phyloP scores from a whole-genome alignment of 768 basidiomycete species.

The Xerocomellus amylosporus region DNA sequence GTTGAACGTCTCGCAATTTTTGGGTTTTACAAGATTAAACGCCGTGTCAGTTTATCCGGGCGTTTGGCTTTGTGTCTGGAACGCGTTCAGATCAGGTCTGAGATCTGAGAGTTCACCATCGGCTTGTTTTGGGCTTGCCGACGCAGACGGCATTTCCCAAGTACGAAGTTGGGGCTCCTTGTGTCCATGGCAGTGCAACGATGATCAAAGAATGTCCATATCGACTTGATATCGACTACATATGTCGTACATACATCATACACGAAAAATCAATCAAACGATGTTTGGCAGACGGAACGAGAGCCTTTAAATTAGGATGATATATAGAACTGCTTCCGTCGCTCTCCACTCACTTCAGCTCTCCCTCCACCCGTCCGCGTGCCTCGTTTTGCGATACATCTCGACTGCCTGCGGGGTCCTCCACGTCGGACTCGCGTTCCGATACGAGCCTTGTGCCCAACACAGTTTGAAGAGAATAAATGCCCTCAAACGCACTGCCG shows the following conservation, averaged over 20 bases:
- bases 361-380: constrained; percentile 14
- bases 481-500: constrained; percentile 42
- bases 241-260: neutral
- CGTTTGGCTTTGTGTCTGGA: neutral
- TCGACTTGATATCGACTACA: too few species aligned
- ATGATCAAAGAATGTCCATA: neutral
- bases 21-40: constrained; percentile 34
- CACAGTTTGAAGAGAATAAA: constrained; percentile 32
- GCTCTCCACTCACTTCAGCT: constrained; percentile 22
- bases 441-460: constrained; percentile 21
- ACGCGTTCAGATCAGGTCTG: constrained; percentile 6
- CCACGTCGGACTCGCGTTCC: constrained; percentile 20
- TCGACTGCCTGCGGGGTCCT: constrained; percentile 37
- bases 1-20: constrained; percentile 92
- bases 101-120: constrained; percentile 61
- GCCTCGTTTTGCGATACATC: constrained; percentile 11
- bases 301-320: constrained; percentile 16
- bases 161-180: neutral
- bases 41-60: constrained; percentile 8
- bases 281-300: constrained; percentile 7
- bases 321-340: constrained; percentile 17
- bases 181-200: constrained; percentile 28
- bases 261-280: constrained; percentile 15
- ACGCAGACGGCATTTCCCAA: too few species aligned
- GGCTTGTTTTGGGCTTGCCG: constrained; percentile 91